phyloP scores from a whole-genome alignment of 768 basidiomycete species.

The Lactarius hengduanensis region DNA sequence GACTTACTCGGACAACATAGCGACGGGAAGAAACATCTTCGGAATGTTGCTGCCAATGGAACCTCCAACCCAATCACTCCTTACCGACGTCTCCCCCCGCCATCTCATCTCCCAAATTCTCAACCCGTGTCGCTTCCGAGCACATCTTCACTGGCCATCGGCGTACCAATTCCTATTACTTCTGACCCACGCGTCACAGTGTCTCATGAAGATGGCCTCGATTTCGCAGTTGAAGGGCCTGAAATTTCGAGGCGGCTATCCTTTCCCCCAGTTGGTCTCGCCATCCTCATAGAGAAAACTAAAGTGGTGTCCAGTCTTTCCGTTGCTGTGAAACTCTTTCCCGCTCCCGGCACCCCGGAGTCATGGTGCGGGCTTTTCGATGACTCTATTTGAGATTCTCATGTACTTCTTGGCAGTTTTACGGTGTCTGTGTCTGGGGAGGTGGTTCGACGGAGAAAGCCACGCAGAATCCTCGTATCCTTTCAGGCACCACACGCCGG shows the following conservation, averaged over 20 bases:
- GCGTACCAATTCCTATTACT: not conserved
- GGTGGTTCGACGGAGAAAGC: not conserved
- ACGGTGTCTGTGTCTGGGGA: not conserved
- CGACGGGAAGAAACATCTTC: constrained; percentile 4
- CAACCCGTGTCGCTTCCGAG: too few species aligned
- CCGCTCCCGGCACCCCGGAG: not conserved
- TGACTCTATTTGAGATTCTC: not conserved
- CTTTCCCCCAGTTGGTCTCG: not conserved
- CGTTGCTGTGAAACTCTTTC: not conserved
- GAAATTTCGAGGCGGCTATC: not conserved
- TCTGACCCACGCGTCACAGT: constrained; percentile 2
- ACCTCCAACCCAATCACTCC: too few species aligned
- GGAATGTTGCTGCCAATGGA: not conserved
- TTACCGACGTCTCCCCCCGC: too few species aligned
- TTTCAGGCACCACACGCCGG: constrained; percentile 12
- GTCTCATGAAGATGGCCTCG: constrained; percentile 15
- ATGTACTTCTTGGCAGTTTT: constrained; percentile 6
- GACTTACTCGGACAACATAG: not conserved
- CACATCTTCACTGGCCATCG: not conserved
- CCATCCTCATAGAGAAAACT: not conserved
- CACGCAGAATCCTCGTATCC: constrained; percentile 3
- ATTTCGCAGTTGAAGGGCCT: constrained; percentile 5
- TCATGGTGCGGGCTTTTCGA: constrained; percentile 5
- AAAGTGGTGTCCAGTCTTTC: not conserved
- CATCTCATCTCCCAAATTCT: too few species aligned